These are phyloP conservation scores for Platismatia glauca DNA, from an alignment of 495 filamentous ascomycete species.

Conservation along the genomic window DNA sequence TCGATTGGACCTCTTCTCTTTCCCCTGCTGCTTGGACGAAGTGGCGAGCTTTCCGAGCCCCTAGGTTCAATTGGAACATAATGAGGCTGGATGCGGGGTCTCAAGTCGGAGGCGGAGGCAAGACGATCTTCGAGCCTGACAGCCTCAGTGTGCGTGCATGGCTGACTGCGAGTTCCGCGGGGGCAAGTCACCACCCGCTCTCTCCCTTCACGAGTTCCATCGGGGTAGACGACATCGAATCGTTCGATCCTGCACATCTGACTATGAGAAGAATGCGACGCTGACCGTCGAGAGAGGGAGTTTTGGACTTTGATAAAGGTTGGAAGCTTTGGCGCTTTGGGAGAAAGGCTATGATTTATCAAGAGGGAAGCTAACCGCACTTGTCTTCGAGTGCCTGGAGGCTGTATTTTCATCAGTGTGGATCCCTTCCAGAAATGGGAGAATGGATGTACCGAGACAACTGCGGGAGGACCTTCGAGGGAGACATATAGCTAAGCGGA, in stretches of 20 bases:
- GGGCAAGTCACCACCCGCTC: slow-evolving; percentile 14
- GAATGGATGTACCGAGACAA: slow-evolving; percentile 9
- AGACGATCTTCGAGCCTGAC: slow-evolving; percentile 1
- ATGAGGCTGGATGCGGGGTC: not conserved
- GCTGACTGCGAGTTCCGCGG: slow-evolving; percentile 13
- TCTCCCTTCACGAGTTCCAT: slow-evolving; percentile 13
- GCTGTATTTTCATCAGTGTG: not conserved
- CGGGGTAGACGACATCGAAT: slow-evolving; percentile 16
- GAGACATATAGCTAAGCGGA: slow-evolving; percentile 20
- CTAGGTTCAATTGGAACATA: not conserved
- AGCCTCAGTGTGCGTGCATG: slow-evolving; percentile 4
- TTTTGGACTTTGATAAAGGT: not conserved
- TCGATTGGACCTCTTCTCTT: not conserved
- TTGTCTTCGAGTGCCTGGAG: slow-evolving; percentile 1
- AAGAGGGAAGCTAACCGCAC: not conserved
- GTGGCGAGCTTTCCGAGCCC: not conserved
- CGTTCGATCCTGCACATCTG: slow-evolving; percentile 22
- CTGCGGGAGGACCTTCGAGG: slow-evolving; percentile 8
- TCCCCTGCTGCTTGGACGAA: not conserved
- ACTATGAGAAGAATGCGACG: slow-evolving; percentile 1
- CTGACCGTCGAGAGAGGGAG: not conserved
- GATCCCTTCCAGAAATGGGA: not conserved
- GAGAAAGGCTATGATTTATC: not conserved
- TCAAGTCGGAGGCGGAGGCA: slow-evolving; percentile 7
- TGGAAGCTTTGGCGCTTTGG: not conserved